Percentiles rank a stretch among this genome's conserved stretches.
These are phyloP conservation scores for Arctostaphylos glauca DNA, from an alignment of 148 eudicot genomes.

Conservation along the genomic window DNA sequence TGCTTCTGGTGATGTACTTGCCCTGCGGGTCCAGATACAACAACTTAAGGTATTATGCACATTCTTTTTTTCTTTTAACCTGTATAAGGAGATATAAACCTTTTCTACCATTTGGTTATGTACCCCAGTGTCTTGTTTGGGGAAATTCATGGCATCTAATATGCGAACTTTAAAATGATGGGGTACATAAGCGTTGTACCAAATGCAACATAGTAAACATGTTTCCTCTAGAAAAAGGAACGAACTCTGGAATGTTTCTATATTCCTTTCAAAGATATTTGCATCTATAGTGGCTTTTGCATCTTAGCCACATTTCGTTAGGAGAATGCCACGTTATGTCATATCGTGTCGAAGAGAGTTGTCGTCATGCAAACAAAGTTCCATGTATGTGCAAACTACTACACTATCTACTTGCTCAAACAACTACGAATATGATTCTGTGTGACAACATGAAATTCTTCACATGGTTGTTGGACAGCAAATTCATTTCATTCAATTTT, in stretches of 20 bases:
- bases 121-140: neutral
- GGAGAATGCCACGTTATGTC: neutral
- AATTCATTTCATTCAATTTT: too few species aligned
- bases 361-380: neutral
- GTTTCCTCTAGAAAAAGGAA: neutral
- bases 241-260: neutral
- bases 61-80: neutral
- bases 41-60: constrained; percentile 69
- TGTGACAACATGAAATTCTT: neutral
- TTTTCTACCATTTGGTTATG: neutral
- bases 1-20: constrained; percentile 98
- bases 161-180: neutral
- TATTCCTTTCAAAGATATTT: neutral
- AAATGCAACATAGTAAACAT: neutral
- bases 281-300: neutral
- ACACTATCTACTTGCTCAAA: neutral
- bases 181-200: neutral
- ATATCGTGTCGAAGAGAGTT: neutral
- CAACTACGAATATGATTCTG: neutral
- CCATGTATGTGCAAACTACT: neutral
- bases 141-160: neutral
- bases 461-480: neutral
- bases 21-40: constrained; percentile 91
- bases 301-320: neutral
- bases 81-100: neutral